A percentile compares a stretch with the other conserved stretches of the same genome.
phyloP scores from a whole-genome alignment of 306 rosid genomes.

The Sesbania bispinosa region DNA sequence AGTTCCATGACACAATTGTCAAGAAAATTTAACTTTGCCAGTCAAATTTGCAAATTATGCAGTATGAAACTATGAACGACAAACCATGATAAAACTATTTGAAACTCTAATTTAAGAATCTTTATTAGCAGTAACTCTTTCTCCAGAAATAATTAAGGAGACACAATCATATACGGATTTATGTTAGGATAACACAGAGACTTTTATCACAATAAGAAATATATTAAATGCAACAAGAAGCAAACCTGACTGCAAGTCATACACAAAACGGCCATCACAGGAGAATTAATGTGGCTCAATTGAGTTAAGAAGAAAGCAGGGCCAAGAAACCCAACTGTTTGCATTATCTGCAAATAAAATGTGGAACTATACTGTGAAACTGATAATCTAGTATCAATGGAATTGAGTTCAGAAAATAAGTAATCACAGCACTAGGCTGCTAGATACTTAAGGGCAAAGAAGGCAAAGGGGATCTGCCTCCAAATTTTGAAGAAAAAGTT shows the following conservation, averaged over 20 bases:
- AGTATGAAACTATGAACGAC: neutral
- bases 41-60: conserved; percentile 13
- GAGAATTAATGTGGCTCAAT: conserved; percentile 87
- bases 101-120: neutral
- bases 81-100: neutral
- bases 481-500: neutral
- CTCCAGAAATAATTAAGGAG: neutral
- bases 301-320: conserved; percentile 99
- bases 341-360: conserved; percentile 74
- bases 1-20: neutral
- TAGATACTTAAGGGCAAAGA: conserved; percentile 1
- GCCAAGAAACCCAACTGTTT: conserved; percentile 95
- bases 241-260: conserved; percentile 98
- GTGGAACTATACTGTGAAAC: neutral
- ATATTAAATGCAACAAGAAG: conserved; percentile 13
- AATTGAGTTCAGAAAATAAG: neutral
- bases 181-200: neutral
- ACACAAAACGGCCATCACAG: conserved; percentile 86
- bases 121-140: neutral
- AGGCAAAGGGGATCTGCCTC: neutral
- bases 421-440: neutral
- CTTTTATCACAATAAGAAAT: conserved; percentile 8
- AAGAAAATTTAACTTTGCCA: neutral
- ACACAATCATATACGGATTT: neutral
- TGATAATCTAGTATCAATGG: conserved; percentile 1